phyloP scores from a whole-genome alignment of 2,329 filamentous ascomycete genomes.

The Aspergillus sojae region DNA sequence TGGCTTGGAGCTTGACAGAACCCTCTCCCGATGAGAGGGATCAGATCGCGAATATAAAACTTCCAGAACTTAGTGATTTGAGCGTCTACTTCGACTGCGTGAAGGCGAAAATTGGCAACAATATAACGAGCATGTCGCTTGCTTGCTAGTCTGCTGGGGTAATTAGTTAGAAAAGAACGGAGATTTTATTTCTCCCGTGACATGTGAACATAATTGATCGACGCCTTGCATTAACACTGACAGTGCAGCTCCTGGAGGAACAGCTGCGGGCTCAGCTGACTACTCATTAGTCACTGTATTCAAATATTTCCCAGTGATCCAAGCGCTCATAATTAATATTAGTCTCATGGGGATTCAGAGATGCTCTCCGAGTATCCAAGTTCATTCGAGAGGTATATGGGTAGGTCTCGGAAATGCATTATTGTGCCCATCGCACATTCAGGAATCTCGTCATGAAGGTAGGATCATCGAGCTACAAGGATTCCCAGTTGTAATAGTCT shows the following conservation, averaged over 20 bases:
- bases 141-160: conserved; percentile 12
- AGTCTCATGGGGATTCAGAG: background rate
- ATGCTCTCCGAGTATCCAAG: too few species aligned
- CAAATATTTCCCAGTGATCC: background rate
- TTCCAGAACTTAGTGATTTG: conserved; percentile 43
- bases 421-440: background rate
- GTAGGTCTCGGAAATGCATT: background rate
- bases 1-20: conserved; percentile 75
- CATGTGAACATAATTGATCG: background rate
- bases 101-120: conserved; percentile 76
- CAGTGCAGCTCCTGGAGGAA: background rate
- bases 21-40: conserved; percentile 51
- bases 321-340: background rate
- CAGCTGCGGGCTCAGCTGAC: background rate
- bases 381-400: too few species aligned
- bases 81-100: conserved; percentile 61
- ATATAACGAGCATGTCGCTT: conserved; percentile 50
- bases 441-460: background rate
- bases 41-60: conserved; percentile 27
- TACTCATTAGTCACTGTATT: background rate
- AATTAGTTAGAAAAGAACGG: conserved; percentile 8
- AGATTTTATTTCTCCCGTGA: background rate
- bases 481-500: background rate
- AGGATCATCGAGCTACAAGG: background rate
- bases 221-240: background rate